Evolutionary conservation across 768 basidiomycete species (phyloP).

Genomic region (Cubamyces lactineus): DNA sequence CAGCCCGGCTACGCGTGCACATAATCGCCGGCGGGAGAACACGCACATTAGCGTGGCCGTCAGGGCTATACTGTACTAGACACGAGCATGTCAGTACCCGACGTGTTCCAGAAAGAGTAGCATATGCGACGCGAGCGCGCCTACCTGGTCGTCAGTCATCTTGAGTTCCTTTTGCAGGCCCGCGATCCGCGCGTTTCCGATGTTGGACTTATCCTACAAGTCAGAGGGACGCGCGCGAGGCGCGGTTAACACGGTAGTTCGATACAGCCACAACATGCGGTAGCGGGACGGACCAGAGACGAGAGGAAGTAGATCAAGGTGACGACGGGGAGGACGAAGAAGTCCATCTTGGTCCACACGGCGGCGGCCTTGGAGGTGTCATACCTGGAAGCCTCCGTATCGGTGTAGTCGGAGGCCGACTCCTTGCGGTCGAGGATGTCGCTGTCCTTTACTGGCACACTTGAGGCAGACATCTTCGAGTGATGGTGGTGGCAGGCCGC

Average conservation of each 20-base stretch:
- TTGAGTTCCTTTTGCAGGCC: constrained; percentile 37
- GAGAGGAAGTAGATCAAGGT: constrained; percentile 19
- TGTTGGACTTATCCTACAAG: constrained; percentile 25
- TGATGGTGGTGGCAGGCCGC: constrained; percentile 2
- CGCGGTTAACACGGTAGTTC: too few relatives aligned
- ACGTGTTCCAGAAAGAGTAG: constrained; percentile 25
- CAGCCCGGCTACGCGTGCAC: too few relatives aligned
- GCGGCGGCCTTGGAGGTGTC: background rate
- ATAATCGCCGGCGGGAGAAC: background rate
- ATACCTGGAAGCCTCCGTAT: background rate
- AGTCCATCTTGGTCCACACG: constrained; percentile 18
- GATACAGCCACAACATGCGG: background rate
- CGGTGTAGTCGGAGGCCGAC: background rate
- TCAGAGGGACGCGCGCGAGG: background rate
- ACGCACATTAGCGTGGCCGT: constrained; percentile 9
- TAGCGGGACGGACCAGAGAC: constrained; percentile 10
- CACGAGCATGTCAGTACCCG: background rate
- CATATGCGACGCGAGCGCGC: background rate
- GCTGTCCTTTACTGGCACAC: background rate
- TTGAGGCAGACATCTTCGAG: background rate
- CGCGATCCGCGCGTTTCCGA: constrained; percentile 38
- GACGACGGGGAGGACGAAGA: constrained; percentile 13
- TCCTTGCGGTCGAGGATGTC: constrained; percentile 1
- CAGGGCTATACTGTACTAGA: background rate
- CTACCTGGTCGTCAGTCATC: constrained; percentile 36